Base-by-base conservation (phyloP, 495 filamentous ascomycete genomes). In the Hapsidospora chrysogenum region DNA sequence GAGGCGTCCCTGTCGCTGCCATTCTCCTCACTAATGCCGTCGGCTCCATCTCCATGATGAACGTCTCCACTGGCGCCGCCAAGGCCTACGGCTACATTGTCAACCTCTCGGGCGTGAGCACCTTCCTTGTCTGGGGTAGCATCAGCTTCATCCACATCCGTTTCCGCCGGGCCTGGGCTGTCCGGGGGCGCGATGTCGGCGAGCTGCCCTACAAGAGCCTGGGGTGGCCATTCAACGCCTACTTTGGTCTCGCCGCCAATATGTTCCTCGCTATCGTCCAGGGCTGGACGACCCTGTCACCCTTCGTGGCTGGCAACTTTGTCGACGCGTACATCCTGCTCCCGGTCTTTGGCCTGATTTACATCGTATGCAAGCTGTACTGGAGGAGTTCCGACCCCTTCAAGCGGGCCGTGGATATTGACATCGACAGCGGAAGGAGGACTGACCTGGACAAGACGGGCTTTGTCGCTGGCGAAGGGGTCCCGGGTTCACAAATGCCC, bases 61-160 rank as follows among this genome's bases (percentile, higher is more conserved):
- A 70, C 32, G 49, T 78, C 33, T 69, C 62, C 6, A 67, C 66
- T 1, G 64, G 68, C 29, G 77, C 73, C 0, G 63, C 66, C 4
- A 60, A 60, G 37, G 68, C 73, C 11, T 71, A 70, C 47, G 36
- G 46, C 19, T 64, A 61, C 38, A 64, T 64, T 38, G 53, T 67
- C 33, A 62, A 64, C 40, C 47, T 68, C 1, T 54, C 50, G 27
- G 57, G 56, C 34, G 72, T 80, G 3, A 66, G 72, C 2, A 78
- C 72, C 0, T 80, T 79, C 43, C 52, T 81, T 34, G 74, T 78
- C 25, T 82, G 77, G 77, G 66, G 58, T 0, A 54, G 64, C 17
- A 80, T 82, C 35, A 61, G 61, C 34, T 56, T 80, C 29, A 72
- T 69, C 2, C 76, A 81, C 42, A 75, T 84, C 42, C 71, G 74